Conservation (phyloP, 1,284 basidiomycete species). For the Mycena citricolor region DNA sequence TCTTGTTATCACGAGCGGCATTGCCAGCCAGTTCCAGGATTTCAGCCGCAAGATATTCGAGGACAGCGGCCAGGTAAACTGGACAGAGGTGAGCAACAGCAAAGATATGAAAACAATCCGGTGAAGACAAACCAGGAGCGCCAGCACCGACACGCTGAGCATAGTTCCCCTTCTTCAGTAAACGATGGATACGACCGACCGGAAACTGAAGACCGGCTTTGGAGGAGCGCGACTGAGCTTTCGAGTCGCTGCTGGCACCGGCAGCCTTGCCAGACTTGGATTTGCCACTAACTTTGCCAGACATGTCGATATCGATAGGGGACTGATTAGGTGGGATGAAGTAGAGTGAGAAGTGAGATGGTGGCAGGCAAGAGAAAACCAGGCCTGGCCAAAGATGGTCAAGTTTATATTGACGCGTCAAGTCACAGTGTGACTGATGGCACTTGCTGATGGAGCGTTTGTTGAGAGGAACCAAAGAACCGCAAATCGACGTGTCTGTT, state of each 20-base stretch:
- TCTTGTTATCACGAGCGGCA: constrained; percentile 78
- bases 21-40: constrained; percentile 88
- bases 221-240: constrained; percentile 74
- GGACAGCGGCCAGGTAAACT: constrained; percentile 84
- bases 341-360: constrained; percentile 17
- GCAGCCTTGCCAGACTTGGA: constrained; percentile 62
- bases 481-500: constrained; percentile 4
- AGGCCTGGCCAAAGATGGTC: constrained; percentile 14
- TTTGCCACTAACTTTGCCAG: constrained; percentile 59
- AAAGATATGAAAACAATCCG: constrained; percentile 1
- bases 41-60: constrained; percentile 84
- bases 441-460: constrained; percentile 27
- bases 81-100: constrained; percentile 3
- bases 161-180: constrained; percentile 87
- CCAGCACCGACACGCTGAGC: constrained; percentile 78
- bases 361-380: constrained; percentile 18
- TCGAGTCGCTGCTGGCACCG: constrained; percentile 49
- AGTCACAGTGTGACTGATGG: constrained; percentile 5
- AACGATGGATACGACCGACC: constrained; percentile 91
- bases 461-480: constrained; percentile 10
- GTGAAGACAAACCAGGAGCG: constrained; percentile 76
- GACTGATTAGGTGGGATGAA: constrained; percentile 15
- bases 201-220: constrained; percentile 46
- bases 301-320: constrained; percentile 45
- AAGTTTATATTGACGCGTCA: not conserved